A percentile compares a stretch with the other conserved stretches of the same genome.
Evolutionary conservation across 2,329 filamentous ascomycete species (phyloP).

Genomic region (Fusarium algeriense): DNA sequence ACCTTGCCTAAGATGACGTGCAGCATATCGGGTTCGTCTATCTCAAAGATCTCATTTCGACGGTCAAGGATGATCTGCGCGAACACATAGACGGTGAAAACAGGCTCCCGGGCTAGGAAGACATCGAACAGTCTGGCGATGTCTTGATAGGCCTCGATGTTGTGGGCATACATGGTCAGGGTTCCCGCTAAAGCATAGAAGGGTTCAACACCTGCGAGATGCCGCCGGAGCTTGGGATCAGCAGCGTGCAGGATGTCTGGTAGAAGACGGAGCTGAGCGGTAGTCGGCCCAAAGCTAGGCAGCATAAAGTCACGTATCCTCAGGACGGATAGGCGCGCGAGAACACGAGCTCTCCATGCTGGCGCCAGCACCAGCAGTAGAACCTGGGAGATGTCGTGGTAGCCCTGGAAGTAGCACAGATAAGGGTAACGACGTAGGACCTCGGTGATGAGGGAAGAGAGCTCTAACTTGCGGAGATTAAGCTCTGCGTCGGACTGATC

Average conservation of each 20-base stretch:
- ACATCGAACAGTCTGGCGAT: conserved; percentile 95
- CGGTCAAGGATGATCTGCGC: conserved; percentile 87
- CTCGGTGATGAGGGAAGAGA: conserved; percentile 83
- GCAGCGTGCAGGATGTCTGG: conserved; percentile 81
- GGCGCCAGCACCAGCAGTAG: conserved; percentile 85
- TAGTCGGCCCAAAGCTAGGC: conserved; percentile 82
- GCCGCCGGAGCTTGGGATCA: conserved; percentile 77
- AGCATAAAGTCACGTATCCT: conserved; percentile 99
- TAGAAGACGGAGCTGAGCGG: conserved; percentile 87
- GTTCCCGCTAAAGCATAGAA: conserved; percentile 96
- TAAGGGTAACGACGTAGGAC: conserved; percentile 84
- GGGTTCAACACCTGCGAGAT: conserved; percentile 83
- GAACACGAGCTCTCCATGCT: conserved; percentile 68
- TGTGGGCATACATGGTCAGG: conserved; percentile 95
- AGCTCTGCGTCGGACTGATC: conserved; percentile 78
- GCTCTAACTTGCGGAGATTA: conserved; percentile 76
- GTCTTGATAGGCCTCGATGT: conserved; percentile 88
- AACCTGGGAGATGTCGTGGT: conserved; percentile 98
- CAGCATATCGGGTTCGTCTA: conserved; percentile 94
- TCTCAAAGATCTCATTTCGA: conserved; percentile 85
- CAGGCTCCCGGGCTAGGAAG: conserved; percentile 86
- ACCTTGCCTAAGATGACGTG: conserved; percentile 90
- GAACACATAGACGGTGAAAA: conserved; percentile 91
- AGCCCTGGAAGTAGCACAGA: conserved; percentile 97
- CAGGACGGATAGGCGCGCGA: conserved; percentile 86